Evolutionary conservation across 495 filamentous ascomycete species (phyloP), one percentile per base, ranked within the genome.

Genomic region (Talaromyces trachyspermus): DNA sequence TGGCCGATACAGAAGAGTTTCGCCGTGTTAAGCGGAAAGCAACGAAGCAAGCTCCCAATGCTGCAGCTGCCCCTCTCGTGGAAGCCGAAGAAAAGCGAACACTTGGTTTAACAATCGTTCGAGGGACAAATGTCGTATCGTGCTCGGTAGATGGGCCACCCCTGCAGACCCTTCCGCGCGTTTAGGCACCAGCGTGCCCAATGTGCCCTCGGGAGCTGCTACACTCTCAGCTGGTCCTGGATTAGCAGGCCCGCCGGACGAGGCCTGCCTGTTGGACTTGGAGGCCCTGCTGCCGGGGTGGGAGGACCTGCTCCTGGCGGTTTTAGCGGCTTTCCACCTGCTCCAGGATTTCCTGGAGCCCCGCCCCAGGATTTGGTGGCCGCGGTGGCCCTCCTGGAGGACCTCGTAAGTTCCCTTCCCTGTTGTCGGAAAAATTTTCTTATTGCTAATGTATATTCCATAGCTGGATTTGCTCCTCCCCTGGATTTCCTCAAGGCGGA

Each of bases 1-100:
- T 99, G 39, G 94, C 91, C 62, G 92, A 99, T 60, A 96, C 94
- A 60, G 92, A 99, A 78, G 92, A 99, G 68, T 97, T 96, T 68
- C 90, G 92, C 58, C 85, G 86, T 55, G 87, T 91, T 49, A 95
- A 92, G 72, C 81, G 88, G 61, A 95, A 90, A 75, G 79, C 84
- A 49, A 69, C 76, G 36, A 95, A 95, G 73, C 71, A 80, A 43
- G 65, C 74, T 23, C 67, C 69, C 51, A 68, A 80, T 33, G 81
- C 89, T 52, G 63, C 76, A 32, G 65, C 63, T 41, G 62, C 70
- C 40, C 75, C 82, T 40, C 75, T 84, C 38, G 72, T 92, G 52
- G 89, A 95, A 71, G 80, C 86, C 9, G 89, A 97, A 69, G 94
- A 99, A 68, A 97, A 97, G 76, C 86, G 92, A 50, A 92, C 86